Base-by-base conservation (phyloP, 2,329 filamentous ascomycete genomes). In the Pseudopithomyces maydicus region DNA sequence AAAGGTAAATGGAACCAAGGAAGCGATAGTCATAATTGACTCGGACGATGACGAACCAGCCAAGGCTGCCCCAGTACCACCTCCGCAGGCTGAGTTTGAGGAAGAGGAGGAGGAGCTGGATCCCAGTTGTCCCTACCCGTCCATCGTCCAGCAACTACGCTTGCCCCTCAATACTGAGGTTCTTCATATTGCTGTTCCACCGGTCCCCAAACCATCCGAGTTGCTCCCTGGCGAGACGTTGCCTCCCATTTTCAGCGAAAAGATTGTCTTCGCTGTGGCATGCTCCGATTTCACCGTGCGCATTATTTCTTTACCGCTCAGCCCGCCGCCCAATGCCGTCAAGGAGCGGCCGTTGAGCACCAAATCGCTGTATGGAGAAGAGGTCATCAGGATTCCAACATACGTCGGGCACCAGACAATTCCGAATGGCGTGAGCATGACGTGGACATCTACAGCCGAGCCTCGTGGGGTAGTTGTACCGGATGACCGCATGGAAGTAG, bases 81-180 rank as follows among this genome's bases (percentile, higher is more conserved):
- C 58, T 19, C 66, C 66, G 14, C 62, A 65, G 53, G 73, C 77
- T 36, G 74, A 82, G 14, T 85, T 84, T 51, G 81, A 85, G 57
- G 71, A 79, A 0, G 80, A 85, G 39, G 84, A 87, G 52, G 81
- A 83, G 38, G 85, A 88, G 67, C 72, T 83, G n/a, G 84, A 88
- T 59, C 79, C 82, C 22, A 79, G 82, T 17, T 77, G 80, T 54
- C 84, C 84, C 26, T 87, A 82, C 56, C 78, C 81, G 45, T 75
- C 78, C 20, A 78, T 88, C 52, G 70, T 85, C 33, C 81, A 84
- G 60, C 78, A 82, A 36, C 67, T 87, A 48, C 81, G 86, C 59
- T 78, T 88, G 36, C 75, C 80, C 11, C 75, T 88, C 38, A 82
- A 81, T 54, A 79, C 78, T 44, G 79, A 79, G 41, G 84, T 85